Evolutionary conservation across 2,329 filamentous ascomycete genomes (phyloP).

Genomic region (Trichoderma sp.): DNA sequence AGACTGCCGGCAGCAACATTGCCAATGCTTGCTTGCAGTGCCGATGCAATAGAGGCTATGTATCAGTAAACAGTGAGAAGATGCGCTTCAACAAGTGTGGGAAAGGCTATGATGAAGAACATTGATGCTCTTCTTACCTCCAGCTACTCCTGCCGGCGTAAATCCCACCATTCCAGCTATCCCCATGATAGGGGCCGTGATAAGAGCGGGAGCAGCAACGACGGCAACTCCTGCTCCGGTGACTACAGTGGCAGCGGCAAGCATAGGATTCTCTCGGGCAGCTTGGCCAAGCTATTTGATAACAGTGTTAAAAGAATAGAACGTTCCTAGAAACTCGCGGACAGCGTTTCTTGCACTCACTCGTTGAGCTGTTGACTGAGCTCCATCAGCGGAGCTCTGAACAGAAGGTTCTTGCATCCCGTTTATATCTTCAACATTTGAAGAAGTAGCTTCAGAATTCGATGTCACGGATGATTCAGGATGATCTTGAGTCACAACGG

Average conservation of each 20-base stretch:
- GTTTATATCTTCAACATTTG: background rate
- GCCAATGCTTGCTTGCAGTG: conserved; percentile 37
- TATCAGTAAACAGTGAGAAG: background rate
- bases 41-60: conserved; percentile 36
- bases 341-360: background rate
- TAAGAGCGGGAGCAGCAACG: conserved; percentile 14
- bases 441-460: background rate
- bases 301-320: background rate
- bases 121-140: conserved; percentile 28
- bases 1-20: conserved; percentile 34
- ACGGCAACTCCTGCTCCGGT: conserved; percentile 4
- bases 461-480: background rate
- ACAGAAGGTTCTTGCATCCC: background rate
- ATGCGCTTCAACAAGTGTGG: background rate
- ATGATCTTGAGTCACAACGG: background rate
- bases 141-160: conserved; percentile 30
- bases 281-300: background rate
- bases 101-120: background rate
- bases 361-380: background rate
- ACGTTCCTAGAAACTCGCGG: background rate
- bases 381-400: background rate
- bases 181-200: conserved; percentile 30
- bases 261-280: conserved; percentile 1
- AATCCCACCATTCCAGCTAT: conserved; percentile 33
- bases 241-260: background rate